phyloP scores from a whole-genome alignment of 768 basidiomycete genomes.

The Macrolepiota fuliginosa region DNA sequence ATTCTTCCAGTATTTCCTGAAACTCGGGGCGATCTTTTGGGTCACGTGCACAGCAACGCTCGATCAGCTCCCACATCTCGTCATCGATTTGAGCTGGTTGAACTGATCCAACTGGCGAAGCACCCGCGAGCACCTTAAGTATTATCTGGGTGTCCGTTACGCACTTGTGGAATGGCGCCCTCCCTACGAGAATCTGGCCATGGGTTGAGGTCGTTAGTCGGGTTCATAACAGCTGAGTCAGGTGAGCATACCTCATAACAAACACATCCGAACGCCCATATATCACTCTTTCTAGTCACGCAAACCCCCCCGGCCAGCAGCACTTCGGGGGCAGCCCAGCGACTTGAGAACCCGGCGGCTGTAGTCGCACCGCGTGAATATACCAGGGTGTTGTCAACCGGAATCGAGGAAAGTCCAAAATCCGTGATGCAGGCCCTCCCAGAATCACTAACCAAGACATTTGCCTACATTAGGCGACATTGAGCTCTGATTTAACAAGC shows the following conservation, averaged over 20 bases:
- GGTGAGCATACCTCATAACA: slow-evolving; percentile 12
- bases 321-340: slow-evolving; percentile 20
- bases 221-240: background rate
- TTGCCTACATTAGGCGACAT: slow-evolving; percentile 2
- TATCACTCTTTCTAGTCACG: slow-evolving; percentile 11
- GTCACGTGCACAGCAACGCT: background rate
- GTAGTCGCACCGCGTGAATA: background rate
- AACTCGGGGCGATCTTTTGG: background rate
- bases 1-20: background rate
- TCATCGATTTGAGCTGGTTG: background rate
- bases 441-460: slow-evolving; percentile 13
- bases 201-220: background rate
- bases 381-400: slow-evolving; percentile 1
- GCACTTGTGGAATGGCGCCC: background rate
- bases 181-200: background rate
- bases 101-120: background rate
- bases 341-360: background rate
- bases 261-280: slow-evolving; percentile 18
- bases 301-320: background rate
- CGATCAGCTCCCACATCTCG: background rate
- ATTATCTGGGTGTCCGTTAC: background rate
- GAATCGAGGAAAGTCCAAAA: slow-evolving; percentile 13
- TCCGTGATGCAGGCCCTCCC: slow-evolving; percentile 15
- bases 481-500: background rate
- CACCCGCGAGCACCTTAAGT: background rate